Conservation (phyloP, 768 basidiomycete species). For the Trametes maxima region DNA sequence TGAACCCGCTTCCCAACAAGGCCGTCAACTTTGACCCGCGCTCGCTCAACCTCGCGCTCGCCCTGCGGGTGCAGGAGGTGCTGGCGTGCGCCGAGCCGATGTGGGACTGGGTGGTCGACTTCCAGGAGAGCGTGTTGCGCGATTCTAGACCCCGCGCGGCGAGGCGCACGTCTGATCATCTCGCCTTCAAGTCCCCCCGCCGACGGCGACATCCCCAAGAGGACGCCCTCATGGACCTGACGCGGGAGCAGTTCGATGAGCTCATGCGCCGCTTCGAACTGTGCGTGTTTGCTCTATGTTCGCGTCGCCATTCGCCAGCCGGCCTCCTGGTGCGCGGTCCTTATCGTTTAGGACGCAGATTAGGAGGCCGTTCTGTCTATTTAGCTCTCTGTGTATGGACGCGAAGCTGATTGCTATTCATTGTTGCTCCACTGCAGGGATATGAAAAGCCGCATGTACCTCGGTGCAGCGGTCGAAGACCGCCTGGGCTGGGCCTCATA, state of each 20-base stretch:
- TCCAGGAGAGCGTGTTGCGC: constrained; percentile 34
- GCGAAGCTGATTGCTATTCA: background rate
- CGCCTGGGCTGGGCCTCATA: constrained; percentile 52
- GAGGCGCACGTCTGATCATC: constrained; percentile 4
- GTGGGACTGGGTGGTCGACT: constrained; percentile 74
- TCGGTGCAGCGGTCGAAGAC: constrained; percentile 48
- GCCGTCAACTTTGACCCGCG: constrained; percentile 57
- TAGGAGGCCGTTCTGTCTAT: background rate
- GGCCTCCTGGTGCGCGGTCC: constrained; percentile 2
- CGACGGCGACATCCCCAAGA: constrained; percentile 21
- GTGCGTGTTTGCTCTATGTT: constrained; percentile 43
- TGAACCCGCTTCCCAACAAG: constrained; percentile 53
- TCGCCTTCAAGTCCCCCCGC: background rate
- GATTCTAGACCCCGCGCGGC: background rate
- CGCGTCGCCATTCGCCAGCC: constrained; percentile 1
- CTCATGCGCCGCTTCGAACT: constrained; percentile 59
- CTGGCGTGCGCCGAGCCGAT: constrained; percentile 72
- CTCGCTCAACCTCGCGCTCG: constrained; percentile 65
- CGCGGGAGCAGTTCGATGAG: constrained; percentile 62
- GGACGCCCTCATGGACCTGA: constrained; percentile 48
- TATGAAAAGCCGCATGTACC: constrained; percentile 61
- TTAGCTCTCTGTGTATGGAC: background rate
- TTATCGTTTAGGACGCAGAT: background rate
- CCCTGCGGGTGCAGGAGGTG: constrained; percentile 62
- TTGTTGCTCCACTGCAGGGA: constrained; percentile 44